These are phyloP conservation scores for Pythium sp. DNA, from an alignment of 352 stramenopile genomes.

Conservation along the genomic window DNA sequence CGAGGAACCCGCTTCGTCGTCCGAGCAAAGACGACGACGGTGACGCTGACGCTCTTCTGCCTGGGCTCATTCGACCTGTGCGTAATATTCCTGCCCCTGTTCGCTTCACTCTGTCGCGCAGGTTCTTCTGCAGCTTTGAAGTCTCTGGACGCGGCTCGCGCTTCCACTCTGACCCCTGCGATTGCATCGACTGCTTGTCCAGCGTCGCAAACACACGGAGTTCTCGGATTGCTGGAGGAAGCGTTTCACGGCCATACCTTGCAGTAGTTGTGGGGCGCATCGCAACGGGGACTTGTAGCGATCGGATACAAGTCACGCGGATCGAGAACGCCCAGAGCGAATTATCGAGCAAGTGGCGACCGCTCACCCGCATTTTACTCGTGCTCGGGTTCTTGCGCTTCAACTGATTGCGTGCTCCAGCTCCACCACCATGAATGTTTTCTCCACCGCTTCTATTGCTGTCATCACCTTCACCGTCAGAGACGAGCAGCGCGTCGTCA, in stretches of 20 bases:
- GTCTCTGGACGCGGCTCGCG: slow-evolving; percentile 26
- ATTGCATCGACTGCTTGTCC: slow-evolving; percentile 53
- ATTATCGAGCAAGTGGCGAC: slow-evolving; percentile 34
- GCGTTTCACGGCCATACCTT: neutral
- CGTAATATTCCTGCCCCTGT: neutral
- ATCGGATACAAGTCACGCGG: slow-evolving; percentile 34
- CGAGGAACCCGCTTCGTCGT: slow-evolving; percentile 40
- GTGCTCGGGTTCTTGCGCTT: slow-evolving; percentile 8
- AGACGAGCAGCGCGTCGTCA: slow-evolving; percentile 4
- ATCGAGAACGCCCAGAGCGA: slow-evolving; percentile 48
- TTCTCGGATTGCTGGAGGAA: slow-evolving; percentile 32
- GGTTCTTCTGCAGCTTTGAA: slow-evolving; percentile 4
- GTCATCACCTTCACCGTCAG: neutral
- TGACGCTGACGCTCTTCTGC: neutral
- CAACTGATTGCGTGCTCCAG: neutral
- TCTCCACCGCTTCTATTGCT: neutral
- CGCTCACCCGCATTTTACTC: slow-evolving; percentile 8
- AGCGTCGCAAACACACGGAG: slow-evolving; percentile 56
- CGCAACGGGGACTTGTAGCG: slow-evolving; percentile 41
- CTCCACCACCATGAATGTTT: neutral
- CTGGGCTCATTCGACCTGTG: neutral
- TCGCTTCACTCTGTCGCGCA: neutral
- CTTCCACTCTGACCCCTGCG: slow-evolving; percentile 49
- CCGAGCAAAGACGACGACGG: neutral
- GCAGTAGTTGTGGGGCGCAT: slow-evolving; percentile 12